Evolutionary conservation across 2,329 filamentous ascomycete genomes (phyloP), one percentile per base, ranked within the genome.

Genomic region (Bipolaris victoriae): DNA sequence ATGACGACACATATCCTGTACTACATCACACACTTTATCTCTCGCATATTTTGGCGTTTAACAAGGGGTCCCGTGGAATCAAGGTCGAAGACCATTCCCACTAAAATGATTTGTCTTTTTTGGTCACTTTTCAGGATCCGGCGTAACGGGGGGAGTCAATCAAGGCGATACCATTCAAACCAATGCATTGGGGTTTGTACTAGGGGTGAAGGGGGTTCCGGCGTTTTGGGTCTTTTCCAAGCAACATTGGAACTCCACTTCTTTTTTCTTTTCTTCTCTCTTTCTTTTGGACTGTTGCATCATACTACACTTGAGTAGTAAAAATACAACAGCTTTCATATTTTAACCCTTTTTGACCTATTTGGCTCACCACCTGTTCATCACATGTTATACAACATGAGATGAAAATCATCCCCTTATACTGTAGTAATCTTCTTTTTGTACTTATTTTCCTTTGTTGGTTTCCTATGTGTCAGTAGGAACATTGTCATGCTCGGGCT

Each of bases 1-100:
- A 35, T 58, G 45, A 36, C 7, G 7, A 10, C 24, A 22, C 11
- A n/a, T 31, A 18, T 50, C n/a, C 35, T 49, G 35, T 49, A 37
- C 9, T 39, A 49, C 20, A 49, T 18, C 22, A 49, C 15, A 31
- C 29, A 29, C 26, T 31, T 4, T 31, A 4, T 31, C 13, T 24
- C 13, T 45, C 10, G 24, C 52, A 55, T 55, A 13, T 18, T 45
- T 11, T 18, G 52, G 52, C 52, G 52, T 51, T 55, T 4, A 36
- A 15, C 29, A 31, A 24, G 31, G 13, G 40, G 47, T 6, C 15
- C 20, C 13, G 20, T 35, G 47, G 11, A 35, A 39, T 39, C 35
- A 49, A 39, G 39, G 35, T 49, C 46, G 46, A 49, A 39, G 46
- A 49, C 35, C 46, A 49, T 49, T 49, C 35, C 46, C 22, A 39